Base-by-base conservation (phyloP, 495 filamentous ascomycete species). In the Ascodesmis nigricans region DNA sequence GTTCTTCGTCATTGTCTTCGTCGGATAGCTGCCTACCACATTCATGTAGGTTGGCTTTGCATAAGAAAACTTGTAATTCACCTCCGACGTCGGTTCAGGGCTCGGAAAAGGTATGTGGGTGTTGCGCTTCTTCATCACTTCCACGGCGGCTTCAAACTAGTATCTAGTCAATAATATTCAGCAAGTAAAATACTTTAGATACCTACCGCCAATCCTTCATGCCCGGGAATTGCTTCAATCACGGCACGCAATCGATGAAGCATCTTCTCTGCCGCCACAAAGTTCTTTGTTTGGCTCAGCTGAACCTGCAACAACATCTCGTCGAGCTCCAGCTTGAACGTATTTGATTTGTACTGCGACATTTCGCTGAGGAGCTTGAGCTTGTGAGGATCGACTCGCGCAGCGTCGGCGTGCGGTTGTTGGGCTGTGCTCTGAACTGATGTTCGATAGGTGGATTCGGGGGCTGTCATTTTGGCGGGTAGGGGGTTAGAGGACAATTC, bases 281-380 rank as follows among this genome's bases (percentile, higher is more conserved):
- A 59, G 17, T 66, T 63, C 32, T 67, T 72, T 13, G 66, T 64
- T 52, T 83, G 76, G 40, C 75, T 66, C 17, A 73, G 63, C 49
- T 63, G 64, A 24, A 78, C 61, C 37, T 76, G 70, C 14, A 61
- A 56, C 41, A 93, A 49, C 27, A 97, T 55, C 45, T 92, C 82
- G 38, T 91, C 76, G 15, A 81, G 66, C 56, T 93, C 78, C 20
- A 97, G 58, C 44, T 84, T 75, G 57, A 95, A 91, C 42, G 80
- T 60, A 47, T 66, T 78, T 22, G 68, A 75, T 42, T 71, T 71
- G 55, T 66, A 75, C 24, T 50, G 43, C 31, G 47, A 41, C 24
- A 50, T 50, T 16, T 49, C 45, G 31, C 41, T 35, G 11, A 45
- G n/a, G n/a, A n/a, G n/a, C 38, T n/a, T n/a, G n/a, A n/a, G n/a